Evolutionary conservation across 768 basidiomycete species (phyloP).

Genomic region (Trichaptum fuscoviolaceum): DNA sequence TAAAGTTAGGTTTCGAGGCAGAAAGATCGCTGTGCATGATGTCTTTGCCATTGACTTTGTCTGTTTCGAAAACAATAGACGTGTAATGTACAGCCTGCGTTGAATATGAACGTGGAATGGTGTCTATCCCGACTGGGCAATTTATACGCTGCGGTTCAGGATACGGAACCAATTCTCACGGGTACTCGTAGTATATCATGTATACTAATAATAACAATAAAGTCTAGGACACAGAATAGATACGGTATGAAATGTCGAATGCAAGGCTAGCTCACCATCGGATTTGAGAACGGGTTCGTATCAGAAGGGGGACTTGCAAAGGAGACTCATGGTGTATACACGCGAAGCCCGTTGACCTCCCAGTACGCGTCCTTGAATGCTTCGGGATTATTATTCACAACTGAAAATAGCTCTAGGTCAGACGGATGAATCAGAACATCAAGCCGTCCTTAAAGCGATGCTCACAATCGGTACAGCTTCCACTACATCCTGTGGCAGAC

Average conservation of each 20-base stretch:
- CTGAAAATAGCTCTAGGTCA: constrained; percentile 22
- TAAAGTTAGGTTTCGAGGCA: neutral
- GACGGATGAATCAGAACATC: neutral
- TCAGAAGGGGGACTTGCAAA: neutral
- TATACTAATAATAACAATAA: neutral
- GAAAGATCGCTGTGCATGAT: neutral
- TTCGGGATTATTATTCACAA: constrained; percentile 53
- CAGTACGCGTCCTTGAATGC: constrained; percentile 64
- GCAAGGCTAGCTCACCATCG: neutral
- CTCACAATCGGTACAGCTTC: constrained; percentile 40
- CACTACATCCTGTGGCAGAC: constrained; percentile 49
- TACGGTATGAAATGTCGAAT: too few relatives aligned
- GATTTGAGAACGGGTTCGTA: neutral
- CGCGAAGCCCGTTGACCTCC: constrained; percentile 56
- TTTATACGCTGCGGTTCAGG: too few relatives aligned
- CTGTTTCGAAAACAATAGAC: neutral
- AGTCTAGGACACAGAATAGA: neutral
- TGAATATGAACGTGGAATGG: neutral
- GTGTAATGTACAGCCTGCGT: neutral
- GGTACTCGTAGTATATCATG: neutral
- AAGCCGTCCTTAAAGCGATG: neutral
- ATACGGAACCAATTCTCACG: neutral
- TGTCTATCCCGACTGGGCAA: neutral
- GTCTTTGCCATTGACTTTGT: neutral
- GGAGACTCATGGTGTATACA: constrained; percentile 35